Evolutionary conservation across 139 green algal genomes (phyloP).

Genomic region (Volvox reticuliferus): DNA sequence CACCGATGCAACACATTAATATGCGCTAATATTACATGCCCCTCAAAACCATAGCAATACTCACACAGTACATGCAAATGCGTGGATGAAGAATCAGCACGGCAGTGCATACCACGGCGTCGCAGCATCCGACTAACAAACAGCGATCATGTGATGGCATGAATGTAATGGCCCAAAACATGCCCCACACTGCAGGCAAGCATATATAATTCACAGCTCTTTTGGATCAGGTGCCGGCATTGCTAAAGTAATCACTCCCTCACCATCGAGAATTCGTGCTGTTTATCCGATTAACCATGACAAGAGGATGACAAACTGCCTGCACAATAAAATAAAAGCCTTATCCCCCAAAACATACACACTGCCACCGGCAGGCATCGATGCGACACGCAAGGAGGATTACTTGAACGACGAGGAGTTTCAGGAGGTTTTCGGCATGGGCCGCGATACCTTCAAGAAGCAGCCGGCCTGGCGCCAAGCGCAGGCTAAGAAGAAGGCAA

Average conservation of each 20-base stretch:
- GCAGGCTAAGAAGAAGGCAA: conserved; percentile 58
- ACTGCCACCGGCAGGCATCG: conserved; percentile 50
- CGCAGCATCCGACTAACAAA: neutral
- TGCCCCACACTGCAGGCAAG: neutral
- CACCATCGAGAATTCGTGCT: neutral
- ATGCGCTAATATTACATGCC: too few relatives aligned
- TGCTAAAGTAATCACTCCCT: too few relatives aligned
- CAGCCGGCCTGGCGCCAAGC: conserved; percentile 56
- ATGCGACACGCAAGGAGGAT: conserved; percentile 71
- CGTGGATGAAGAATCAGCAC: neutral
- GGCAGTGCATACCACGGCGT: neutral
- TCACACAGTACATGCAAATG: neutral
- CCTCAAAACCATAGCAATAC: too few relatives aligned
- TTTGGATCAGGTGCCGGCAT: too few relatives aligned
- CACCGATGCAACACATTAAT: too few relatives aligned
- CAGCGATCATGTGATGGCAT: neutral
- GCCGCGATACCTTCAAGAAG: conserved; percentile 49
- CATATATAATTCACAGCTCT: too few relatives aligned
- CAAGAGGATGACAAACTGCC: neutral
- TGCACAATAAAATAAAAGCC: neutral
- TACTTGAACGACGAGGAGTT: conserved; percentile 69
- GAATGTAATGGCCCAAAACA: neutral
- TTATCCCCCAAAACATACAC: neutral
- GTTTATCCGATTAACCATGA: neutral
- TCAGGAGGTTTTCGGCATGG: conserved; percentile 50